Base-by-base conservation (phyloP, 2,329 filamentous ascomycete species). In the Diaporthe sp. region DNA sequence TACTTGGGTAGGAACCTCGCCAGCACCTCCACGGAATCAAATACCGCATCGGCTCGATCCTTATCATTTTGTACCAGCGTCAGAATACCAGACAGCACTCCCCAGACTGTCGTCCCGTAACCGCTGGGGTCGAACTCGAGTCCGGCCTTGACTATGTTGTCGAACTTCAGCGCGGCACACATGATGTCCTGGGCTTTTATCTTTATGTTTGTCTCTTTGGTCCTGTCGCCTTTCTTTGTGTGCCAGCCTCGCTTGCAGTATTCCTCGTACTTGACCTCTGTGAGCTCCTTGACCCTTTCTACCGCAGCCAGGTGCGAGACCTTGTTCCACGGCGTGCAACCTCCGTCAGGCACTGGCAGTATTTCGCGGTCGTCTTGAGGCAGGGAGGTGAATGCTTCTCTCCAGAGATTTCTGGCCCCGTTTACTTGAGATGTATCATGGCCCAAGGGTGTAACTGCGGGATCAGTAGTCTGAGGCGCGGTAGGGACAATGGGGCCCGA, bases 401-500 rank as follows among this genome's bases (percentile, higher is more conserved):
- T n/a, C n/a, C n/a, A n/a, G n/a, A n/a, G n/a, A n/a, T n/a, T n/a
- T n/a, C n/a, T n/a, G n/a, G n/a, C n/a, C n/a, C n/a, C n/a, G n/a
- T n/a, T n/a, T n/a, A n/a, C n/a, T n/a, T n/a, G n/a, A n/a, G n/a
- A n/a, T n/a, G n/a, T n/a, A n/a, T n/a, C n/a, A n/a, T n/a, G n/a
- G n/a, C n/a, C n/a, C n/a, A 4, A 10, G 10, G 6, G 47, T 1
- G 49, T 51, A 20, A 0, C 9, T 0, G 15, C n/a, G 13, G 0
- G 49, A 12, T n/a, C 12, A 10, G 22, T 1, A 13, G n/a, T 4
- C 22, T 51, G 49, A 13, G 15, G 2, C 17, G 42, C 2, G 42
- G 4, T 6, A 20, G 15, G 0, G 42, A 1, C 15, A 17, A 20
- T 4, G 15, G 42, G 15, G 12, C 42, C 0, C 13, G 42, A 17